Base-by-base conservation (phyloP, 257 asterid species). In the Buddleja alternifolia region DNA sequence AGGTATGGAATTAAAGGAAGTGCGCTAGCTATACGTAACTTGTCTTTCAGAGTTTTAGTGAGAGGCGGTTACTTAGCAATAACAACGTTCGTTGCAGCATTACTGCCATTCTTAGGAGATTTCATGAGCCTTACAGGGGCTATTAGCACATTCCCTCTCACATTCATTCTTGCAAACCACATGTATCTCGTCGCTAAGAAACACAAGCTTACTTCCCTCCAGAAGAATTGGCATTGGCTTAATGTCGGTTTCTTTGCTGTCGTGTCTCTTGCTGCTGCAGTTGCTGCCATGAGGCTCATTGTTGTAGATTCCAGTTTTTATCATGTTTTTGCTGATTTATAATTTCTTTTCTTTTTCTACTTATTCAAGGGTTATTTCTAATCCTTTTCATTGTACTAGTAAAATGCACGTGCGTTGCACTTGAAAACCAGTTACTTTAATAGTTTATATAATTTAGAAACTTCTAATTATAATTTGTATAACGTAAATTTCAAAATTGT, bases 111-210 rank as follows among this genome's bases (percentile, higher is more conserved):
- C 75, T 75, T 92, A 50, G 97, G 96, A 51, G 95, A 92, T 69
- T 92, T 92, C 75, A 92, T 89, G 97, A 92, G 97, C 85, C 95
- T 92, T 0, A 92, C 97, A 0, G 97, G 97, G 56, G 96, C 97
- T 24, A 59, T 85, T 37, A 89, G 95, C 92, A 89, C 96, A 12
- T 86, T 89, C 59, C 96, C 97, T 0, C 92, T 92, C n/a, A 92
- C 97, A 0, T 92, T 92, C 75, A 89, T 92, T 65, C 92, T 92
- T 34, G 96, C 97, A 25, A 86, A 92, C 84, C 97, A 89, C 82
- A 92, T 92, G 97, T 92, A 92, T 69, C 78, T 92, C 19, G 69
- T 81, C 20, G 96, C 95, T 2, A 82, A 81, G 82, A 73, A 77
- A 50, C 79, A 72, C 73, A 78, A 81, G 79, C 67, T 92, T 53